Conservation (phyloP, 106 monocot species). For the Hemerocallis citrina region DNA sequence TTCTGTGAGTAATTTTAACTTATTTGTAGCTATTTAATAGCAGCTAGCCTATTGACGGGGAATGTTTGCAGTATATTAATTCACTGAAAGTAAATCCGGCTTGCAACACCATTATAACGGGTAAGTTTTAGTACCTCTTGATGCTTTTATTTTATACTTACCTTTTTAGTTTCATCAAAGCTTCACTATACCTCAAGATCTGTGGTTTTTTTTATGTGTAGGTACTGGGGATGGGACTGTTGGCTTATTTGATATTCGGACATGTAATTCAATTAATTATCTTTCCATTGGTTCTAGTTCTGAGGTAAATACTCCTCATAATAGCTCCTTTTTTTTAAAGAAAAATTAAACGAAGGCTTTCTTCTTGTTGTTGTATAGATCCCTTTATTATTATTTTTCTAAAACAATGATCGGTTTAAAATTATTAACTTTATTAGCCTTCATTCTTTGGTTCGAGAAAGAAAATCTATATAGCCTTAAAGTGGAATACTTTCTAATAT, state of each 20-base stretch:
- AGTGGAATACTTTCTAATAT: not conserved
- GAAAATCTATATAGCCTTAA: not conserved
- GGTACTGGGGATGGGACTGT: constrained; percentile 83
- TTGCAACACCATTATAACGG: constrained; percentile 62
- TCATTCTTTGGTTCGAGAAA: not conserved
- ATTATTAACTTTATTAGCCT: not conserved
- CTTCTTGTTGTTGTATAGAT: too few species aligned
- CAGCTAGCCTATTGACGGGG: not conserved
- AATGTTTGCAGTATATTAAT: constrained; percentile 56
- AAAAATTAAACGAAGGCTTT: too few species aligned
- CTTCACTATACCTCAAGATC: not conserved
- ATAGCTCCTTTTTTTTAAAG: too few species aligned
- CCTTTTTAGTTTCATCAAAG: not conserved
- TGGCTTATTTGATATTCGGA: constrained; percentile 73
- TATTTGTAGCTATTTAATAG: not conserved
- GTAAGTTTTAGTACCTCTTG: constrained; percentile 10
- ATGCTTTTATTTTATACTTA: not conserved
- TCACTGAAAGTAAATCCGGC: constrained; percentile 56
- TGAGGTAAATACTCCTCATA: constrained; percentile 32
- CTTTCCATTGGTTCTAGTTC: constrained; percentile 56
- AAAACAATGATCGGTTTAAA: not conserved
- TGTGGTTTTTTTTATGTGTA: constrained; percentile 10
- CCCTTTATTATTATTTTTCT: too few species aligned
- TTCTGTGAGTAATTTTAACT: constrained; percentile 57
- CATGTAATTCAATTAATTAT: constrained; percentile 54